Percentiles rank a stretch among this genome's conserved stretches.
Conservation (phyloP, 2,329 filamentous ascomycete species). For the Teratosphaeria zuluensis region DNA sequence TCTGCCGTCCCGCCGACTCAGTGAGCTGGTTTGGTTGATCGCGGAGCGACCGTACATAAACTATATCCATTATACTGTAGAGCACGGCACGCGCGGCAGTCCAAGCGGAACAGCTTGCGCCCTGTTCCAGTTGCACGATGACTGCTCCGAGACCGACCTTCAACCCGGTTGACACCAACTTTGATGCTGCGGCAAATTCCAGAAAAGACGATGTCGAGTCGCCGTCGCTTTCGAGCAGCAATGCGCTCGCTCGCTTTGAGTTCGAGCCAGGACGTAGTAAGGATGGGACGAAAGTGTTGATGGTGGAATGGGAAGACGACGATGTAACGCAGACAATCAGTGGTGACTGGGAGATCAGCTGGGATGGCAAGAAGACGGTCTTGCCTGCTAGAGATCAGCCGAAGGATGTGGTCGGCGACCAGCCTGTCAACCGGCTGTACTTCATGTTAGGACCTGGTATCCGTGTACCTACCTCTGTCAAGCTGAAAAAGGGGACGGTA, state of each 20-base stretch:
- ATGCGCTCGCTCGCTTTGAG: conserved; percentile 74
- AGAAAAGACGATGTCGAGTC: conserved; percentile 28
- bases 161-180: conserved; percentile 33
- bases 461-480: conserved; percentile 62
- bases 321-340: conserved; percentile 36
- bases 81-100: not conserved
- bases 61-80: not conserved
- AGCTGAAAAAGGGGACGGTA: conserved; percentile 41
- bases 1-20: not conserved
- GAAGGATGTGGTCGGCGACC: conserved; percentile 26
- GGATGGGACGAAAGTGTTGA: conserved; percentile 80
- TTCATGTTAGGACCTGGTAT: conserved; percentile 68
- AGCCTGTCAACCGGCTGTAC: conserved; percentile 57
- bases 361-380: conserved; percentile 67
- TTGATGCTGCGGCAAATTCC: conserved; percentile 11
- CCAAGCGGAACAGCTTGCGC: not conserved
- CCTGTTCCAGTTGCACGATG: not conserved
- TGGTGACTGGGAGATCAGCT: conserved; percentile 66
- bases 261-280: conserved; percentile 63
- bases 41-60: not conserved
- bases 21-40: not conserved
- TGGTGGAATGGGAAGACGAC: conserved; percentile 80
- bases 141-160: conserved; percentile 23
- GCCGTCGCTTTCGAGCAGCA: conserved; percentile 39
- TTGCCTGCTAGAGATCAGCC: conserved; percentile 53